Conservation (phyloP, 805 yeast genomes). For the Scheffersomyces coipomensis region DNA sequence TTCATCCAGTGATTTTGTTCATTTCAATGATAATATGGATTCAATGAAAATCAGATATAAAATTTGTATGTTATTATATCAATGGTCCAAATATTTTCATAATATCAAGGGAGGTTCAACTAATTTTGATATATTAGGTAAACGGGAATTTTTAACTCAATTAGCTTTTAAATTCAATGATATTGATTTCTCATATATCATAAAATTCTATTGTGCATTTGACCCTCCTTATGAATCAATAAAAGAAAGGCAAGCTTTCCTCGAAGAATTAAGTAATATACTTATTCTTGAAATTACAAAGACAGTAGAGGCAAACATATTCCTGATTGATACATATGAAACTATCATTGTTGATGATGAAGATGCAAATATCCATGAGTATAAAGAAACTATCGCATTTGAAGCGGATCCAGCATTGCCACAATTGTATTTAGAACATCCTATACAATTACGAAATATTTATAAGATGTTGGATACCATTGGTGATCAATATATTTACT, state of each 20-base stretch:
- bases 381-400: not conserved
- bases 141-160: not conserved
- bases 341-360: not conserved
- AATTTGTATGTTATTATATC: slow-evolving; percentile 14
- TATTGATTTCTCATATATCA: not conserved
- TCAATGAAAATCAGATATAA: slow-evolving; percentile 27
- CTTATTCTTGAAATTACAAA: not conserved
- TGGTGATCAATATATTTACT: not conserved
- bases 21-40: slow-evolving; percentile 21
- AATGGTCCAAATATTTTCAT: slow-evolving; percentile 11
- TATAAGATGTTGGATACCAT: not conserved
- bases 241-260: not conserved
- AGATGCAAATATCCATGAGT: slow-evolving; percentile 4
- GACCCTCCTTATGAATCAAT: not conserved
- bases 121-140: not conserved
- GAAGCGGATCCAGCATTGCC: not conserved
- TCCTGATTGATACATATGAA: slow-evolving; percentile 1
- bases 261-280: not conserved
- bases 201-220: not conserved
- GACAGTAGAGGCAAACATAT: not conserved
- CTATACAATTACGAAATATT: not conserved
- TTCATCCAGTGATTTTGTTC: not conserved
- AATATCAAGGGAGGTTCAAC: not conserved
- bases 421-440: too few species aligned
- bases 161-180: not conserved